These are phyloP conservation scores for Heliamphora exappendiculata DNA, from an alignment of 148 eudicot species.

Conservation along the genomic window DNA sequence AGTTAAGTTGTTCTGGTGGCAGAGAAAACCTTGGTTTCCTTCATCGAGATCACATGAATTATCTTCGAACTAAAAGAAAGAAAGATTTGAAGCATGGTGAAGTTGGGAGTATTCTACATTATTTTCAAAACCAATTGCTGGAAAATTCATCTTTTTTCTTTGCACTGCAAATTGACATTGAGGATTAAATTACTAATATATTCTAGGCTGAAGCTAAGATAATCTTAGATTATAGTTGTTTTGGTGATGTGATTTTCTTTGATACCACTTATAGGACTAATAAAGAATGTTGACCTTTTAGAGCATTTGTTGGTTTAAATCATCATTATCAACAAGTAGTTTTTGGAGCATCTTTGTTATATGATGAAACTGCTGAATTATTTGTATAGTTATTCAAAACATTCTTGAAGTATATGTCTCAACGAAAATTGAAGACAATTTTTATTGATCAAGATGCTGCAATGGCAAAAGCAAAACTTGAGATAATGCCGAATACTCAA, in stretches of 20 bases:
- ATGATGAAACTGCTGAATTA: not conserved
- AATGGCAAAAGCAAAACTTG: not conserved
- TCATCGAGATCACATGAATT: not conserved
- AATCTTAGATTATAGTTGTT: not conserved
- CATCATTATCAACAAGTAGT: slow-evolving; percentile 4
- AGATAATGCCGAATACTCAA: not conserved
- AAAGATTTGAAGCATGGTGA: not conserved
- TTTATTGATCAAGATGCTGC: too few species aligned
- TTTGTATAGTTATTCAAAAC: slow-evolving; percentile 1
- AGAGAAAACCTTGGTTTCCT: not conserved
- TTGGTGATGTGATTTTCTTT: too few species aligned
- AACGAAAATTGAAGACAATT: not conserved
- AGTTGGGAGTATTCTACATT: not conserved
- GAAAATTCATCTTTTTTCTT: not conserved
- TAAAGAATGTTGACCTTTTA: too few species aligned
- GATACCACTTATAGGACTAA: too few species aligned
- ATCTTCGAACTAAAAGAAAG: not conserved
- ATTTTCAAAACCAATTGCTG: not conserved
- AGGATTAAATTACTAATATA: not conserved
- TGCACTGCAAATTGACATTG: not conserved
- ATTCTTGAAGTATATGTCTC: not conserved
- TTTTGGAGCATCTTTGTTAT: slow-evolving; percentile 1
- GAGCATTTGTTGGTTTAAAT: too few species aligned
- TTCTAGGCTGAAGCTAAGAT: not conserved
- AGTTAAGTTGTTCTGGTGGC: too few species aligned